Conservation (phyloP, 108 stramenopile species). For the Fistulifera pelliculosa region DNA sequence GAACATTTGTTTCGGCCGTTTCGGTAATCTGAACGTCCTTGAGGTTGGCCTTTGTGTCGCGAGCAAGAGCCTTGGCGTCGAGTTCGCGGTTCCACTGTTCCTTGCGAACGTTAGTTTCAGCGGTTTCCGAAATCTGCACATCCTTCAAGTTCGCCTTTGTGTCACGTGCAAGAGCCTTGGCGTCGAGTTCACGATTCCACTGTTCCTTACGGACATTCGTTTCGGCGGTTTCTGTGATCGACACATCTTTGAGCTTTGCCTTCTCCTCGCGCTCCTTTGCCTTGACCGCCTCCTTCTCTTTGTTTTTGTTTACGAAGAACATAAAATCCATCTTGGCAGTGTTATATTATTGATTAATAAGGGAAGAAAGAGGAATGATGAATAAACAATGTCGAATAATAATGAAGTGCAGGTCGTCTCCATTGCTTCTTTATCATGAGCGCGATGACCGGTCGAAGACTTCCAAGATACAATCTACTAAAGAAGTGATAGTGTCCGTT, state of each 20-base stretch:
- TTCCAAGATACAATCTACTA: no score
- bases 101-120: slow-evolving; percentile 15
- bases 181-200: slow-evolving; percentile 14
- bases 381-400: no score
- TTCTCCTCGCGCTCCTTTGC: slow-evolving; percentile 10
- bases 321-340: slow-evolving; percentile 8
- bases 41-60: background rate
- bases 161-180: slow-evolving; percentile 7
- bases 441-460: no score
- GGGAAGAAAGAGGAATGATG: no score
- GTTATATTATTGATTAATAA: no score
- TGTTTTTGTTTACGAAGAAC: slow-evolving; percentile 12
- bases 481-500: no score
- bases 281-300: slow-evolving; percentile 9
- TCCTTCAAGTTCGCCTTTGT: slow-evolving; percentile 16
- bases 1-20: slow-evolving; percentile 5
- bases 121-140: slow-evolving; percentile 17
- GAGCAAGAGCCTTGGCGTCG: slow-evolving; percentile 9
- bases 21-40: slow-evolving; percentile 20
- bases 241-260: slow-evolving; percentile 15
- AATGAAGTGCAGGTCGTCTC: no score
- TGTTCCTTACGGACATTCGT: slow-evolving; percentile 15
- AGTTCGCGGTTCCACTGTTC: slow-evolving; percentile 16
- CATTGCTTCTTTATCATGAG: no score
- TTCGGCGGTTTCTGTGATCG: slow-evolving; percentile 21